A percentile compares a stretch with the other conserved stretches of the same genome.
Conservation (phyloP, 768 basidiomycete species). For the Obba rivulosa region DNA sequence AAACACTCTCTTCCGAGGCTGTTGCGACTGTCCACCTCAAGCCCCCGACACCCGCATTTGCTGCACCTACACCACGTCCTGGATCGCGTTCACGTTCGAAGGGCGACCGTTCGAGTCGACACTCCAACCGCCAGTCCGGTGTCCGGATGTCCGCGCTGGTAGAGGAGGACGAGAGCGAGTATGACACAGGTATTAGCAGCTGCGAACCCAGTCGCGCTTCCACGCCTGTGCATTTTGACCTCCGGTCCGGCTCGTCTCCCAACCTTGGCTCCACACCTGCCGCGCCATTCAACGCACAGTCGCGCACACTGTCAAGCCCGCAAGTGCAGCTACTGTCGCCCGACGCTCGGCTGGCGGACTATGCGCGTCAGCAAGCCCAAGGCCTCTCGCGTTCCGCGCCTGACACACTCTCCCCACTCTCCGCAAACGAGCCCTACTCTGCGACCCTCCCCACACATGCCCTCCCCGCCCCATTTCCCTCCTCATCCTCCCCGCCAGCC, state of each 20-base stretch:
- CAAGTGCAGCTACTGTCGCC: constrained; percentile 6
- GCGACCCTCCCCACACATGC: constrained; percentile 17
- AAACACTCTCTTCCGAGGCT: not conserved
- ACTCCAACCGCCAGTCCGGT: constrained; percentile 15
- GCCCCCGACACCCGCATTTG: not conserved
- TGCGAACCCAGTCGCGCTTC: constrained; percentile 19
- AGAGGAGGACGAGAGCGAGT: constrained; percentile 34
- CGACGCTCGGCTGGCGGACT: constrained; percentile 18
- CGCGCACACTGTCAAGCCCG: no score
- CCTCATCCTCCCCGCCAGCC: constrained; percentile 8
- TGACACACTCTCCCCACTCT: not conserved
- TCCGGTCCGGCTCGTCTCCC: not conserved
- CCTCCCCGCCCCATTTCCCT: constrained; percentile 28
- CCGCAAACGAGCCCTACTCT: constrained; percentile 4
- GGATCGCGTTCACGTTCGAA: constrained; percentile 9
- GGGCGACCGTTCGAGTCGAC: constrained; percentile 13
- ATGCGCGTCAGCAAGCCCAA: constrained; percentile 16
- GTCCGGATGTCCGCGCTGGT: constrained; percentile 33
- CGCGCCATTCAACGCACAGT: no score
- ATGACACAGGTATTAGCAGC: constrained; percentile 17
- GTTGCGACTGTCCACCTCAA: no score
- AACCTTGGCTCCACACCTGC: not conserved
- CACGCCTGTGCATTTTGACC: constrained; percentile 10
- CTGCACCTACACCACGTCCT: constrained; percentile 6
- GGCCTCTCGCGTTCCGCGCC: constrained; percentile 2